phyloP scores from a whole-genome alignment of 2,329 filamentous ascomycete genomes.

The Neurospora sp. region DNA sequence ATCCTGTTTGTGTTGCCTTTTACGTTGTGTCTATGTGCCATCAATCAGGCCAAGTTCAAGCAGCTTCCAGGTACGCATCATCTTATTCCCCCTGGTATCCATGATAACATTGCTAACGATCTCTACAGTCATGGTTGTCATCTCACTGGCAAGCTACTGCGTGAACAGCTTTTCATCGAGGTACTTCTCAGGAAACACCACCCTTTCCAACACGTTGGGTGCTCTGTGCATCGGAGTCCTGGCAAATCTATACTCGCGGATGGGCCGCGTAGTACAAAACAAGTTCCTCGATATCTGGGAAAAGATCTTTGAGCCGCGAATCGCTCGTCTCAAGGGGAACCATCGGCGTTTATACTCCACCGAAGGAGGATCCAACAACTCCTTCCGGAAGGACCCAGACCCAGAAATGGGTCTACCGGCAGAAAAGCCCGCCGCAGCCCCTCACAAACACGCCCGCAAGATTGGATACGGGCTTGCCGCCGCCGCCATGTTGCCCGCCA shows the following conservation, averaged over 20 bases:
- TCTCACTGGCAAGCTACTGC: constrained; percentile 63
- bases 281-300: constrained; percentile 45
- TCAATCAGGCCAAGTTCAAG: constrained; percentile 41
- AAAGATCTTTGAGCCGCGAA: constrained; percentile 31
- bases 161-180: constrained; percentile 65
- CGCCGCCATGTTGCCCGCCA: constrained; percentile 75
- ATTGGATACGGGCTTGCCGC: constrained; percentile 71
- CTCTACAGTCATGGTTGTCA: constrained; percentile 59
- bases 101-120: neutral
- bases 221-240: constrained; percentile 67
- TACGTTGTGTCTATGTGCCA: constrained; percentile 42
- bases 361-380: constrained; percentile 4
- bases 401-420: constrained; percentile 13
- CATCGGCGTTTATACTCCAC: constrained; percentile 14
- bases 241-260: constrained; percentile 68
- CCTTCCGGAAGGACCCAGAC: constrained; percentile 7
- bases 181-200: constrained; percentile 59
- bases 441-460: constrained; percentile 26
- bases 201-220: constrained; percentile 69
- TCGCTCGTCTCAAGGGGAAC: constrained; percentile 22
- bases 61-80: constrained; percentile 45
- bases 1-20: constrained; percentile 57
- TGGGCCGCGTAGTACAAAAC: constrained; percentile 51
- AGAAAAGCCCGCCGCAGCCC: constrained; percentile 13
- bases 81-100: neutral